Conservation (phyloP, 495 filamentous ascomycete genomes). For the Daldinia vernicosa region DNA sequence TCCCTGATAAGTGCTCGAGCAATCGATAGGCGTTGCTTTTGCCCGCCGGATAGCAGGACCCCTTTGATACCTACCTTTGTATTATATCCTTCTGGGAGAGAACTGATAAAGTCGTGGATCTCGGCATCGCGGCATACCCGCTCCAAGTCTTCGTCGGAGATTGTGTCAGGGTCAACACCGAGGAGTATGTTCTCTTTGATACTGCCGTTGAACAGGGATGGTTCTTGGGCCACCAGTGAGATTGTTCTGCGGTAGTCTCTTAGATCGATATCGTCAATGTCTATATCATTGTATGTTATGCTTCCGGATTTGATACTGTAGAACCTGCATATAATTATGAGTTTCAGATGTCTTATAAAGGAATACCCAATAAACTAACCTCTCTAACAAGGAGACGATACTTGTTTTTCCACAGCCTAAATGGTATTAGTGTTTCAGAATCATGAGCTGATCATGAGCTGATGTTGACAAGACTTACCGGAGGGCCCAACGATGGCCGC, state of each 20-base stretch:
- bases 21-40: constrained; percentile 79
- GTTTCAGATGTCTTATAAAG: constrained; percentile 5
- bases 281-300: constrained; percentile 60
- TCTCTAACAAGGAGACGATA: constrained; percentile 70
- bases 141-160: constrained; percentile 54
- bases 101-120: constrained; percentile 67
- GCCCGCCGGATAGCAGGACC: constrained; percentile 76
- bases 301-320: constrained; percentile 61
- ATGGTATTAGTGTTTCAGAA: constrained; percentile 41
- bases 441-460: background rate
- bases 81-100: constrained; percentile 66
- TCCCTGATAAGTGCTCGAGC: constrained; percentile 79
- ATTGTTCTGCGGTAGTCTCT: constrained; percentile 64
- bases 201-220: constrained; percentile 67
- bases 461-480: constrained; percentile 40
- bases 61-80: constrained; percentile 72
- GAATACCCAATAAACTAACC: constrained; percentile 36
- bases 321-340: constrained; percentile 52
- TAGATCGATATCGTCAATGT: constrained; percentile 55
- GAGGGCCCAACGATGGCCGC: constrained; percentile 70
- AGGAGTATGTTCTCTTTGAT: constrained; percentile 69
- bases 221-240: constrained; percentile 68
- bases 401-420: constrained; percentile 79
- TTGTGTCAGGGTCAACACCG: constrained; percentile 54
- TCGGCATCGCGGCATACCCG: constrained; percentile 63